Evolutionary conservation across 2,329 filamentous ascomycete species (phyloP), one percentile per base, ranked within the genome.

Genomic region (Huntiella moniliformis): DNA sequence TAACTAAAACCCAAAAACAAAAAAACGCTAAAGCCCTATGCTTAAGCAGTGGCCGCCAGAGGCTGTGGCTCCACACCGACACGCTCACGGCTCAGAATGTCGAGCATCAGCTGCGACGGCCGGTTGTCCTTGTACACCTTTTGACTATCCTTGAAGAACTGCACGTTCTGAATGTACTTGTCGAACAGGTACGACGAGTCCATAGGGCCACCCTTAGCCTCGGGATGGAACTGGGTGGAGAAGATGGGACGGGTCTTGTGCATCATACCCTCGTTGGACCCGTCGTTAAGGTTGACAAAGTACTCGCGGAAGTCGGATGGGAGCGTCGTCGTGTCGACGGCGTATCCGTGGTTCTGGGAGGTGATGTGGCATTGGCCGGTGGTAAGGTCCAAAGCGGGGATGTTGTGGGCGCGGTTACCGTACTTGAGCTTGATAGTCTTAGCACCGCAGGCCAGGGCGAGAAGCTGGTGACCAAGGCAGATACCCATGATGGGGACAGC

Each of bases 351-450:
- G 68, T 96, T 96, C 71, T 98, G 91, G 62, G 80, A 87, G 49
- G 88, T 96, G 63, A 96, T 96, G 70, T 96, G 88, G 76, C 91
- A 96, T 63, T 88, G 85, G 48, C 91, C 88, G 34, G 88, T 96
- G 51, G 83, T 94, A 61, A 95, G 70, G 61, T 96, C 88, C 49
- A 96, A 70, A 50, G 87, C 86, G 6, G 91, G 91, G 56, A 96
- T 96, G 71, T 98, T 98, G 72, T 96, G 91, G 13, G 87, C 91
- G 55, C 91, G 82, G 74, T 98, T 98, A 58, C 91, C 91, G 63
- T 95, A 98, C 75, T 96, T 96, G 65, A 98, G 77, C 75, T 96
- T 96, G 67, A 92, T 80, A 51, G 91, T 96, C 56, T 77, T 73
- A 46, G 84, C 91, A 52, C 91, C 91, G 50, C 82, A 73, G 42